phyloP scores from a whole-genome alignment of 2,329 filamentous ascomycete species.

The Xylaria sp. region DNA sequence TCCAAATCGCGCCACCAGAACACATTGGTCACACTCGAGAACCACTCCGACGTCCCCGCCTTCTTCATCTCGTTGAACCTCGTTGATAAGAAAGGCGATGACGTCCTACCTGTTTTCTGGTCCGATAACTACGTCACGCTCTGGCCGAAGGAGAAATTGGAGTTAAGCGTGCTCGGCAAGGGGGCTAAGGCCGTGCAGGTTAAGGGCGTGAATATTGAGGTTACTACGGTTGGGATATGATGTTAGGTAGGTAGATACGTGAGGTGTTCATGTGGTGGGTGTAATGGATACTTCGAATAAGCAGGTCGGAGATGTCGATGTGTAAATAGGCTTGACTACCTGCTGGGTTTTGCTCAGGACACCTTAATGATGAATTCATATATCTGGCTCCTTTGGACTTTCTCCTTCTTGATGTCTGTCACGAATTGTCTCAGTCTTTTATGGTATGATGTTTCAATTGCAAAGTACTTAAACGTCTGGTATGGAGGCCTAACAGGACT shows the following conservation, averaged over 20 bases:
- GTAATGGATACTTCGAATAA: background rate
- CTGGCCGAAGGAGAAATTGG: constrained; percentile 50
- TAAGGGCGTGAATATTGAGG: constrained; percentile 27
- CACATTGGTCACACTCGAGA: constrained; percentile 42
- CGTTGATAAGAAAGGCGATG: constrained; percentile 38
- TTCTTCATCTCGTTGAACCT: constrained; percentile 53
- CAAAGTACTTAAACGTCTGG: no score
- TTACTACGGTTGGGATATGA: constrained; percentile 2
- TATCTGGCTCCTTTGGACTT: background rate
- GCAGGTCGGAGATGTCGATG: background rate
- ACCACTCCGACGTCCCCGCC: constrained; percentile 47
- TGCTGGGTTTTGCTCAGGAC: no score
- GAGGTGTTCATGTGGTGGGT: background rate
- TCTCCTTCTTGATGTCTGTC: no score
- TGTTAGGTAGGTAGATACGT: background rate
- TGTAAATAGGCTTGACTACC: background rate
- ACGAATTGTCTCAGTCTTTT: no score
- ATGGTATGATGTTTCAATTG: no score
- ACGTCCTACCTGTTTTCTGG: constrained; percentile 51
- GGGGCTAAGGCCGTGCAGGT: constrained; percentile 27
- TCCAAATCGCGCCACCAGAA: constrained; percentile 2
- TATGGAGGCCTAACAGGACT: no score
- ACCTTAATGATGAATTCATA: background rate
- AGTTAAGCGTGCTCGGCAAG: constrained; percentile 32
- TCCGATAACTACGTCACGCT: constrained; percentile 60